Evolutionary conservation across 176 grass and related monocot genomes (phyloP).

Genomic region (Triticum urartu): DNA sequence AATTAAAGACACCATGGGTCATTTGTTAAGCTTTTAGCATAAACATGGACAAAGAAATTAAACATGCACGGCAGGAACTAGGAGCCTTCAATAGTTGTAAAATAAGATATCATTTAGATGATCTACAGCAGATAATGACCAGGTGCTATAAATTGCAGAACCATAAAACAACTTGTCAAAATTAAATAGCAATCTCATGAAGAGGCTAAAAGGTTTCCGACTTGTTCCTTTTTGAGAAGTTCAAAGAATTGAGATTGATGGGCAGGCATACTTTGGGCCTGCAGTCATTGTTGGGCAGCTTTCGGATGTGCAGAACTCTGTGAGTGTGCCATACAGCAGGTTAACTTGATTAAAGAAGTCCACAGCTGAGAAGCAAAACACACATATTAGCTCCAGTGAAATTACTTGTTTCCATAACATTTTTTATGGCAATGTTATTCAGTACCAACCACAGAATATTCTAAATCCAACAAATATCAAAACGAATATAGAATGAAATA

Average conservation of each 20-base stretch:
- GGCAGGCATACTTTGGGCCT: slow-evolving; percentile 71
- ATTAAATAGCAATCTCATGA: neutral
- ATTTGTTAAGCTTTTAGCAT: neutral
- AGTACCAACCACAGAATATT: neutral
- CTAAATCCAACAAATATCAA: neutral
- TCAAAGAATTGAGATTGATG: slow-evolving; percentile 9
- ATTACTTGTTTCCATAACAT: neutral
- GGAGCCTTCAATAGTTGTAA: neutral
- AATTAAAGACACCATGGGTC: neutral
- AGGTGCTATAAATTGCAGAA: neutral
- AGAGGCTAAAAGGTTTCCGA: neutral
- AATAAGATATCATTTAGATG: neutral
- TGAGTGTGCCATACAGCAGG: slow-evolving; percentile 85
- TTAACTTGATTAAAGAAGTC: slow-evolving; percentile 99
- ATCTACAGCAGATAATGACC: neutral
- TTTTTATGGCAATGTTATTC: neutral
- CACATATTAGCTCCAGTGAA: slow-evolving; percentile 31
- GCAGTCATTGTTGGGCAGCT: slow-evolving; percentile 98
- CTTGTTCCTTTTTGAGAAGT: neutral
- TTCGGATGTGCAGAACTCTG: slow-evolving; percentile 94
- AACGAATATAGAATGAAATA: neutral
- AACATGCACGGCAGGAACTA: neutral
- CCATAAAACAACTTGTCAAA: neutral
- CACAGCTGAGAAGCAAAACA: slow-evolving; percentile 70
- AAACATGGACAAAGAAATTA: neutral